phyloP scores from a whole-genome alignment of 164 flowering plant species.

The Kingdonia uniflora region DNA sequence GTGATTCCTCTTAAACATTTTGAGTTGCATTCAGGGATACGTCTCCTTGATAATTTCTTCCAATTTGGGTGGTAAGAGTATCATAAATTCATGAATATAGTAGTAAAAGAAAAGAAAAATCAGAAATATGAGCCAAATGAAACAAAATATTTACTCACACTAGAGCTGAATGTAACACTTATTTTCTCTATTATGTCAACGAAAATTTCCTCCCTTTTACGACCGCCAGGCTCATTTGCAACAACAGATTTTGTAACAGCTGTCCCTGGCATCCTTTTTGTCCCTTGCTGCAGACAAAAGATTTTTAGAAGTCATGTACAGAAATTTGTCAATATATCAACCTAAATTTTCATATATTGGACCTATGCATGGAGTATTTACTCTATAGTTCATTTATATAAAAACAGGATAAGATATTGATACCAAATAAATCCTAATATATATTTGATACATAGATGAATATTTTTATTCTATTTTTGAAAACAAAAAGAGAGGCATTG shows the following conservation, averaged over 20 bases:
- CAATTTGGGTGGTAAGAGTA: neutral
- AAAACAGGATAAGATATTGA: no score
- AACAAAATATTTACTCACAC: conserved; percentile 45
- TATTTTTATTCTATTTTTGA: no score
- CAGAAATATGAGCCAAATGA: neutral
- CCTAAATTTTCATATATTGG: no score
- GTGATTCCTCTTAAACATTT: no score
- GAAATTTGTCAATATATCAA: no score
- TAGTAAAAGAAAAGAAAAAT: neutral
- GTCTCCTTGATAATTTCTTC: no score
- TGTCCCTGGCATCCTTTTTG: conserved; percentile 92
- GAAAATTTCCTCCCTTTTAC: conserved; percentile 92
- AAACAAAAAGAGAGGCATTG: no score
- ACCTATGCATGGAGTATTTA: no score
- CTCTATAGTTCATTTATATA: no score
- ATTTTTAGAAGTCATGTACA: conserved; percentile 5
- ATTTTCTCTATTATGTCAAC: conserved; percentile 93
- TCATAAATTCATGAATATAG: neutral
- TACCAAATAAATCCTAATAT: no score
- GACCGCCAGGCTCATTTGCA: conserved; percentile 84
- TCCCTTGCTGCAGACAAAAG: conserved; percentile 65
- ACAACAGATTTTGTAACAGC: conserved; percentile 96
- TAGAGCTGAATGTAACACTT: conserved; percentile 89
- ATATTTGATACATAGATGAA: no score
- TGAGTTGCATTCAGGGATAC: no score